phyloP scores from a whole-genome alignment of 306 rosid genomes.

The Cucurbita moschata region DNA sequence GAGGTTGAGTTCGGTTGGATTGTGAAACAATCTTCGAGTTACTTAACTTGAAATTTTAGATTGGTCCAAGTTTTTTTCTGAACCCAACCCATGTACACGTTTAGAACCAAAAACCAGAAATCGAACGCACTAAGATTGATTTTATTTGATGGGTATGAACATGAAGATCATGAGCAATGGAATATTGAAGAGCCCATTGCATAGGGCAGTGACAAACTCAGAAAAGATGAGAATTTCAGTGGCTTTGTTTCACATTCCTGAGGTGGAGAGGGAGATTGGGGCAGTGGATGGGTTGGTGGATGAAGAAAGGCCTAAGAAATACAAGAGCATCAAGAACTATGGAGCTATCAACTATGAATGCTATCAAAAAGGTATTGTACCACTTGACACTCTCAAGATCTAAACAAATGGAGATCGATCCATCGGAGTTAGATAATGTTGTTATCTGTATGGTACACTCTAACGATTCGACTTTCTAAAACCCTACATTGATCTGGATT shows the following conservation, averaged over 20 bases:
- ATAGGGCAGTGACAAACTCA: constrained; percentile 4
- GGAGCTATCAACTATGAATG: constrained; percentile 23
- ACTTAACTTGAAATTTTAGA: too few relatives aligned
- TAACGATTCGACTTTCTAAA: too few relatives aligned
- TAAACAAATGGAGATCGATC: not conserved
- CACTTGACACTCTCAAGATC: constrained; percentile 26
- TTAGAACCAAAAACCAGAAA: too few relatives aligned
- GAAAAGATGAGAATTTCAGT: constrained; percentile 29
- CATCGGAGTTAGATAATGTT: too few relatives aligned
- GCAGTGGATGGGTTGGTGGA: constrained; percentile 20
- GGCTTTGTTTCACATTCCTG: constrained; percentile 31
- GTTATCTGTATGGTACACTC: too few relatives aligned
- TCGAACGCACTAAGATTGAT: not conserved
- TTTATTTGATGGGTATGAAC: not conserved
- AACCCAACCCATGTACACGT: too few relatives aligned
- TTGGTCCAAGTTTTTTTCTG: too few relatives aligned
- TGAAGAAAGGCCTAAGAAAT: constrained; percentile 25
- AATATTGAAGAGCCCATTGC: constrained; percentile 7
- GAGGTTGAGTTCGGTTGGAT: too few relatives aligned
- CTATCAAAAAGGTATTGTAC: constrained; percentile 34
- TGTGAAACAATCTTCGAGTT: too few relatives aligned
- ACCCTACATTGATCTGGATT: too few relatives aligned
- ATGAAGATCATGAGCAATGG: constrained; percentile 3
- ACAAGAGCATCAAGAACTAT: constrained; percentile 26
- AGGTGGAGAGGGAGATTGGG: constrained; percentile 30